Evolutionary conservation across 2,329 filamentous ascomycete species (phyloP), one percentile per base, ranked within the genome.

Genomic region (Myriosclerotinia scirpicola): DNA sequence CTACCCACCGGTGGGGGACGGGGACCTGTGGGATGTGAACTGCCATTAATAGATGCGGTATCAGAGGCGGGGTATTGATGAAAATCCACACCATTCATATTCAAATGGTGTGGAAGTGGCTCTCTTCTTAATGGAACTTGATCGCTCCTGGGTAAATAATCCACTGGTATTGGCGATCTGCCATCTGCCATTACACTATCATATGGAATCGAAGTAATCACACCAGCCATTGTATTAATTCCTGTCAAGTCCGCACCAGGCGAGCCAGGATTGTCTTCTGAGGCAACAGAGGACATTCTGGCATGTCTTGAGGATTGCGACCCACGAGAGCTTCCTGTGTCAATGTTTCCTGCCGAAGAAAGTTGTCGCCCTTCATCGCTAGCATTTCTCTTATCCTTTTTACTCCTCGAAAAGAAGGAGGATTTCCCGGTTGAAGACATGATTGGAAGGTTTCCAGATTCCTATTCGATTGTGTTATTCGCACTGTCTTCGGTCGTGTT

Each of bases 151-250:
- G 90, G 88, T 54, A 92, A 81, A 75, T 90, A 91, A 55, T 96
- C 90, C 74, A 91, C 83, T 50, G 89, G 80, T 67, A 92, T 84
- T 6, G 92, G 90, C 34, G 88, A 89, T 75, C 86, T 87, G 59
- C 84, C 84, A 76, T 91, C 90, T 65, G 84, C 77, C 61, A 84
- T 77, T 40, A 89, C 82, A 73, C 82, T 87, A 73, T 96, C 91
- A 81, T 96, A 96, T 42, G 93, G 92, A 71, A 97, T 93, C 38
- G 91, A 90, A 44, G 92, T 92, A 75, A 97, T 92, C 67, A 94
- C 87, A 67, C 92, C 93, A 44, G 92, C 89, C 76, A 87, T 89
- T 81, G 88, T 88, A 75, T 90, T 90, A 69, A 93, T 80, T 67
- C 86, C 88, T 68, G 83, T 80, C 59, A 76, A 73, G 73, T 87